These are phyloP conservation scores for Gossypium lobatum DNA, from an alignment of 441 rosid genomes.

Conservation along the genomic window DNA sequence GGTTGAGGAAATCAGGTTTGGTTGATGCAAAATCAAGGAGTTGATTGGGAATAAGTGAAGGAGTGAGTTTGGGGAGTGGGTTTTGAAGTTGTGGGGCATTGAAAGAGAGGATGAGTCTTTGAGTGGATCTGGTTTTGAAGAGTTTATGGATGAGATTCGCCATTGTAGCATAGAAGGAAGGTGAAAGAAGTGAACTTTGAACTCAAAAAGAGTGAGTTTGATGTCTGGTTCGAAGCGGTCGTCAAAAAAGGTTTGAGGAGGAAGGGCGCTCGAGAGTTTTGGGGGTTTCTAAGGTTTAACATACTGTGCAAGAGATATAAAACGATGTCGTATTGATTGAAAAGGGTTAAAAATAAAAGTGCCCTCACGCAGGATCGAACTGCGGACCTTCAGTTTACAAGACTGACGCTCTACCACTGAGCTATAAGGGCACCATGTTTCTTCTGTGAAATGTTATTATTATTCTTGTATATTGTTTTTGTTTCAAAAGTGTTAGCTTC, in stretches of 20 bases:
- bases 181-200: background rate
- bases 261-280: background rate
- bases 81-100: background rate
- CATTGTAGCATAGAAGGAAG: constrained; percentile 19
- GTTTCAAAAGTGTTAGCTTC: too few species aligned
- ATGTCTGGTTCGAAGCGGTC: background rate
- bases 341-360: background rate
- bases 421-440: constrained; percentile 27
- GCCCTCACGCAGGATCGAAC: constrained; percentile 65
- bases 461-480: too few species aligned
- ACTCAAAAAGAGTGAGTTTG: background rate
- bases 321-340: background rate
- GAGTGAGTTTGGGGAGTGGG: constrained; percentile 7
- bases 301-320: background rate
- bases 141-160: constrained; percentile 35
- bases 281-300: background rate
- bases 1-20: background rate
- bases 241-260: background rate
- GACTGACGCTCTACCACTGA: constrained; percentile 62
- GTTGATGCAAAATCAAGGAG: background rate
- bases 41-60: constrained; percentile 5
- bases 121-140: constrained; percentile 22
- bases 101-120: constrained; percentile 21
- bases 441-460: accelerated
- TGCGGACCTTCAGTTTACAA: constrained; percentile 56